Base-by-base conservation (phyloP, 139 green algal genomes). In the Auxenochlorella pyrenoidosa region DNA sequence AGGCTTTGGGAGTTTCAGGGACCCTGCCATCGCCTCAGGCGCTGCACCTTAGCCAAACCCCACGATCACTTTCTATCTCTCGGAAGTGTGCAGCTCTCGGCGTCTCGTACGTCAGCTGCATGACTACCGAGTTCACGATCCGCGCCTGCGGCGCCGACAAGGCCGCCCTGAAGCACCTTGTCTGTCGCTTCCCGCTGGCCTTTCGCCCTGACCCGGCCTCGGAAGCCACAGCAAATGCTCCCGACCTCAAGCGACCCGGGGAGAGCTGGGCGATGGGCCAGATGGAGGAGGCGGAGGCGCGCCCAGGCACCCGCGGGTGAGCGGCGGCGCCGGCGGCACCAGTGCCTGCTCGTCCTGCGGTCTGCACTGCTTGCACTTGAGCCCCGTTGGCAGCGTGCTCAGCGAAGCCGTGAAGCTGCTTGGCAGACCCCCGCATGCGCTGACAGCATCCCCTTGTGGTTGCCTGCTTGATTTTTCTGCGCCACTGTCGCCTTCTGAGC, bases 201-300 rank as follows among this genome's bases (percentile, higher is more conserved):
- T 81, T 65, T 30, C 75, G 75, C 28, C 75, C 75, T 4, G 75
- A 60, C 75, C 75, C 75, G 12, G 43, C 13, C 44, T 81, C 75
- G 16, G 75, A 81, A 30, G 43, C 36, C 43, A 63, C 44, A 18
- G 75, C 75, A 24, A 60, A 81, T 60, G 75, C 75, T 5, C 75
- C 75, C 3, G 75, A 81, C 6, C 75, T 81, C 30, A 81, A 81
- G 43, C 43, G 75, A 18, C 30, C 30, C 0, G 43, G 75, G 30
- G 75, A 81, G 28, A 76, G 70, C 70, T 81, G 75, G 75, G 43
- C 44, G 12, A 81, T 81, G 75, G 75, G 75, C 26, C 75, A 81
- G 75, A 81, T 81, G 75, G 75, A 81, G 75, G 43, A 81, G 44
- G 43, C 16, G 2, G 75, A 81, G 75, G 75, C 75, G 30, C 75